Base-by-base conservation (phyloP, 2,329 filamentous ascomycete genomes). In the Calonectria multiphialidica region DNA sequence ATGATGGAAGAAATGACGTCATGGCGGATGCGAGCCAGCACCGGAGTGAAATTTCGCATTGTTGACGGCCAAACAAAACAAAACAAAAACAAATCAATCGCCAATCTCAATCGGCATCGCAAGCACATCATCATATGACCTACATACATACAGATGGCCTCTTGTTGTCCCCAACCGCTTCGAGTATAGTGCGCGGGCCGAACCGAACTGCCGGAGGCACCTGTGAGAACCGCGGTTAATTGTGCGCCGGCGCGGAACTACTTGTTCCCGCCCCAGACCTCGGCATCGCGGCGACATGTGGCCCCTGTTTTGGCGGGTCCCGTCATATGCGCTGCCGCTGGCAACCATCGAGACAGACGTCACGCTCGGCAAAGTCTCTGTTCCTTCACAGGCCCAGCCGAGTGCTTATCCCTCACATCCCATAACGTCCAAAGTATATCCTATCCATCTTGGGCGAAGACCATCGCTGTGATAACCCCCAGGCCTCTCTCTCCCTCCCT, bases 261-360 rank as follows among this genome's bases (percentile, higher is more conserved):
- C 23, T 28, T 47, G 42, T 49, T 12, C 53, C 65, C 65, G 42
- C 53, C 53, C 37, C 53, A 59, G 40, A 67, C 65, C 65, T 67
- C 65, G 65, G 65, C 53, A 67, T 28, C 42, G 30, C 10, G 25
- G 25, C 45, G 35, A 59, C 65, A 67, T 67, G 65, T 67, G 65
- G 50, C 40, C 28, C 65, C 25, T 33, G 37, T 55, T 59, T 55
- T 16, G 35, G 53, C 25, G 50, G 50, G 62, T 33, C 50, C 62
- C 55, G 55, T 67, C 65, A 67, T 49, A 59, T 59, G 65, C 42
- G 28, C 44, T 35, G 28, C 44, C 33, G 44, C 42, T 25, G 28
- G 42, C 50, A 44, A 37, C 37, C 50, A 49, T 30, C 57, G 53
- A 40, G 4, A 30, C 28, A 30, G 53, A 61, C 50, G 40, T 67